Evolutionary conservation across 306 rosid genomes (phyloP).

Genomic region (Vigna hirtella): DNA sequence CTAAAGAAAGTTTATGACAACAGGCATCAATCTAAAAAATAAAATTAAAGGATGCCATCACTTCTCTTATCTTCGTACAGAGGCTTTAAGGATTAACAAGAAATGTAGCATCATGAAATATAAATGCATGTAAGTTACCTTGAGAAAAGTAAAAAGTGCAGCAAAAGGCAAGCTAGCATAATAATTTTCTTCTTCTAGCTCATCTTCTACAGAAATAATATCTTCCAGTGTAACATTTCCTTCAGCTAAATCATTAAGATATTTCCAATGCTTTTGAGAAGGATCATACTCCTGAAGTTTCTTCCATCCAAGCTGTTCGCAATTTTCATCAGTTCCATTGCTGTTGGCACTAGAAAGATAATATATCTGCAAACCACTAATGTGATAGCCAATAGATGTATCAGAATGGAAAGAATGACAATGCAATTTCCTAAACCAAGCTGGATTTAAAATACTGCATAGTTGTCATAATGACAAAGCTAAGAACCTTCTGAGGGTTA

Average conservation of each 20-base stretch:
- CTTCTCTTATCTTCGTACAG: conserved; percentile 15
- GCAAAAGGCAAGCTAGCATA: conserved; percentile 93
- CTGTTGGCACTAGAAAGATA: conserved; percentile 76
- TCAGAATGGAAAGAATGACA: conserved; percentile 38
- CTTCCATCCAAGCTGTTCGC: conserved; percentile 86
- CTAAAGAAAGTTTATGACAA: conserved; percentile 9
- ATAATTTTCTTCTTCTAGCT: conserved; percentile 80
- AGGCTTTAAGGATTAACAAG: neutral
- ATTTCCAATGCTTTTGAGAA: conserved; percentile 75
- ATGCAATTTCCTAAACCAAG: conserved; percentile 25
- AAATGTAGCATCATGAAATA: conserved; percentile 13
- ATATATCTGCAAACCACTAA: conserved; percentile 85
- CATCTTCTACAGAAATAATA: conserved; percentile 63
- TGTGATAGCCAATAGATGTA: conserved; percentile 41
- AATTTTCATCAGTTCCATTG: conserved; percentile 77
- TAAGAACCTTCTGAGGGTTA: neutral
- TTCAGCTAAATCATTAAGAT: conserved; percentile 71
- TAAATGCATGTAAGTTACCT: conserved; percentile 58
- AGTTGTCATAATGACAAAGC: neutral
- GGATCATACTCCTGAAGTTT: conserved; percentile 78
- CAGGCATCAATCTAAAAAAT: neutral
- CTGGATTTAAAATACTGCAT: conserved; percentile 17
- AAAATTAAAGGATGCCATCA: neutral
- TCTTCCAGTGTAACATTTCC: conserved; percentile 61
- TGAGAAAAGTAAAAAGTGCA: conserved; percentile 81